These are phyloP conservation scores for Kwoniella dejecticola DNA, from an alignment of 768 basidiomycete genomes.

Conservation along the genomic window DNA sequence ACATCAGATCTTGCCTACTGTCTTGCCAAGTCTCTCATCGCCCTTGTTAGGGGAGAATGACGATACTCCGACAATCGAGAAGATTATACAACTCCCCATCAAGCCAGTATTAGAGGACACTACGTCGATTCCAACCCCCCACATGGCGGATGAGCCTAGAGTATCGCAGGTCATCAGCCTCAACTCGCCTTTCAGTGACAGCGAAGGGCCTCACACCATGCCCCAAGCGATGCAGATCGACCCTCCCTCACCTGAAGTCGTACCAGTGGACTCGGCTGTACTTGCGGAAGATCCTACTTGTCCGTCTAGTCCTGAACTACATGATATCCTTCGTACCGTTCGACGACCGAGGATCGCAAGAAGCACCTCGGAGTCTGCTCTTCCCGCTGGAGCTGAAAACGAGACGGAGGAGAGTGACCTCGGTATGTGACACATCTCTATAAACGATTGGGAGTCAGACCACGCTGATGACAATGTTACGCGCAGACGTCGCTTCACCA, in stretches of 20 bases:
- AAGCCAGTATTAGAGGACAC: not conserved
- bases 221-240: not conserved
- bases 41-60: not conserved
- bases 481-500: constrained; percentile 24
- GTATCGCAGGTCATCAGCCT: not conserved
- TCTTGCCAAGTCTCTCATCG: too few relatives aligned
- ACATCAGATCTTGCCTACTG: too few relatives aligned
- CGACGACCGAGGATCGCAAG: constrained; percentile 4
- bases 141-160: too few relatives aligned
- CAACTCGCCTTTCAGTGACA: constrained; percentile 16
- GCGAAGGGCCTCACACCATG: too few relatives aligned
- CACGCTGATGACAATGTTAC: not conserved
- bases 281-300: not conserved
- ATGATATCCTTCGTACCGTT: not conserved
- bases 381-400: not conserved
- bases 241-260: not conserved
- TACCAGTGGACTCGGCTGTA: not conserved
- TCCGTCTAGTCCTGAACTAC: constrained; percentile 17
- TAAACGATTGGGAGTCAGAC: too few relatives aligned
- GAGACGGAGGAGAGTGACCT: constrained; percentile 35
- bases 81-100: not conserved
- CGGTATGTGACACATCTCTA: constrained; percentile 16
- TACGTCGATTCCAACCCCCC: not conserved
- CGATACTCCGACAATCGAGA: not conserved
- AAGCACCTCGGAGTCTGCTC: not conserved